Evolutionary conservation across 179 eudicot genomes (phyloP), one percentile per base, ranked within the genome.

Genomic region (Vitellaria paradoxa): DNA sequence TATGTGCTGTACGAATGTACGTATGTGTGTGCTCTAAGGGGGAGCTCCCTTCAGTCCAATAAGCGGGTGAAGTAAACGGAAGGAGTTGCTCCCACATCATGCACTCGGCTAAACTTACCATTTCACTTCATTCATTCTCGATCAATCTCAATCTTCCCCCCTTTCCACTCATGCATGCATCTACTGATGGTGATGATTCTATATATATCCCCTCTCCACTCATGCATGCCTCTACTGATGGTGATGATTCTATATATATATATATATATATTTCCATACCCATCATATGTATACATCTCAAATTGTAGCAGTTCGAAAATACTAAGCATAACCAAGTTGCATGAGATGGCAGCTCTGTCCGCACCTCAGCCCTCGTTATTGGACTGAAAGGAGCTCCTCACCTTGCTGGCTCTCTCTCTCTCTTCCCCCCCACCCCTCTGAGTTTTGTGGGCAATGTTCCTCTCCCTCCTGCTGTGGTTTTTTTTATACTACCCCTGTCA

Each of bases 31-130:
- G 61, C 1, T 1, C 49, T 9, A 0, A 50, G 37, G 9, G 37
- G 9, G 84, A 84, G 82, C 84, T 84, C 87, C 87, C 87, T 84
- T 84, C 87, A 84, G 80, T 84, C 87, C 87, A 84, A 84, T 84
- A n/a, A 56, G 82, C 23, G 82, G 82, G 84, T 69, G 7, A 72
- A 81, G 82, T 24, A 61, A 11, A 21, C 81, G 73, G 81, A 42
- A 59, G 70, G 76, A 77, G 81, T 77, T 80, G 84, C 86, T 84
- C 84, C 82, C 86, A 66, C 59, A 46, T 66, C 84, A 83, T 83
- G 83, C 83, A 83, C 7, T 70, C 77, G 81, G 80, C 67, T 50
- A 78, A 74, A 65, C 86, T 77, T 61, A 70, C 40, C 79, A 47
- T 56, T 72, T 56, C 13, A 10, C 6, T 76, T 2, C 37, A 46